Evolutionary conservation across 768 basidiomycete genomes (phyloP).

Genomic region (Albatrellus ellisii): DNA sequence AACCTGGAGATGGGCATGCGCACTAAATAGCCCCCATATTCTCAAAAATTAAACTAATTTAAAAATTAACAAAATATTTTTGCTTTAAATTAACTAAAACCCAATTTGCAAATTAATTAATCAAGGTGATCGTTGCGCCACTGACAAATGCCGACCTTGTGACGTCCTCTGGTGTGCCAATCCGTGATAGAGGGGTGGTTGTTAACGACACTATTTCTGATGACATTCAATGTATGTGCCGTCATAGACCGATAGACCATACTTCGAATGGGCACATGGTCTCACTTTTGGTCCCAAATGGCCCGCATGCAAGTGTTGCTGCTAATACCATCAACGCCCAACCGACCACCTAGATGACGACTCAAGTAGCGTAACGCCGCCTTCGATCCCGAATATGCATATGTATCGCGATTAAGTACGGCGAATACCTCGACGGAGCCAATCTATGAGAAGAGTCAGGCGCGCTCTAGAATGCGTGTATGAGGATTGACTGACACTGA

Average conservation of each 20-base stretch:
- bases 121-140: constrained; percentile 47
- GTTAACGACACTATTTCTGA: constrained; percentile 29
- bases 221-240: constrained; percentile 32
- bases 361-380: constrained; percentile 47
- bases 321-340: constrained; percentile 43
- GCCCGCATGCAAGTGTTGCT: constrained; percentile 53
- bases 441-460: constrained; percentile 26
- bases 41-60: too few species aligned
- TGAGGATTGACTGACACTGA: constrained; percentile 32
- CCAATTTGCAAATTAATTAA: too few species aligned
- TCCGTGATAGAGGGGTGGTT: constrained; percentile 35
- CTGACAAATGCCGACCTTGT: constrained; percentile 51
- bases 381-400: constrained; percentile 55
- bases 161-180: constrained; percentile 54
- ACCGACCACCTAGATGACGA: constrained; percentile 39
- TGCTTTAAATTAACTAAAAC: too few species aligned
- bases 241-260: constrained; percentile 29
- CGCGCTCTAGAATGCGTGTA: neutral
- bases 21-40: constrained; percentile 46
- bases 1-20: constrained; percentile 22
- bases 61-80: too few species aligned
- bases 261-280: neutral
- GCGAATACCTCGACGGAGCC: constrained; percentile 46
- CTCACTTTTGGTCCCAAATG: constrained; percentile 23
- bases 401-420: constrained; percentile 46